Conservation (phyloP, 2,329 filamentous ascomycete genomes). For the Penicillium digitatum region DNA sequence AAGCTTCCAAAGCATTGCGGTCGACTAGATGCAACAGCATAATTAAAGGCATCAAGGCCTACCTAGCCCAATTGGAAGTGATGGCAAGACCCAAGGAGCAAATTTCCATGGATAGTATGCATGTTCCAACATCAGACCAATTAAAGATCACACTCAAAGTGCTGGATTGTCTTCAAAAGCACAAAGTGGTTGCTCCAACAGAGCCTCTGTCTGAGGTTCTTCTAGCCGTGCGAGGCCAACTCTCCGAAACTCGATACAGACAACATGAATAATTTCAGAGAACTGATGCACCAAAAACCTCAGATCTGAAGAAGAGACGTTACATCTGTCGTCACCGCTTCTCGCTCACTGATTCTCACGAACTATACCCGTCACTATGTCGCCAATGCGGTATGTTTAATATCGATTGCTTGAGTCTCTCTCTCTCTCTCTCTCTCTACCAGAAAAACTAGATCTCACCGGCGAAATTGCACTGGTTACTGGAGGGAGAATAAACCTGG, state of each 20-base stretch:
- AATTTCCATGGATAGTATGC: background rate
- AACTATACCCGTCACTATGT: conserved; percentile 32
- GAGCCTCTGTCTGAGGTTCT: conserved; percentile 10
- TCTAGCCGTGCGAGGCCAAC: conserved; percentile 6
- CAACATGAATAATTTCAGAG: background rate
- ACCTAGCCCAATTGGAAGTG: conserved; percentile 16
- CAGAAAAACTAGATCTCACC: conserved; percentile 24
- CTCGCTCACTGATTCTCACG: conserved; percentile 11
- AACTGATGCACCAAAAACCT: background rate
- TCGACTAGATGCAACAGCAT: conserved; percentile 16
- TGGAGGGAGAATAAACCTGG: conserved; percentile 36
- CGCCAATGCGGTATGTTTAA: conserved; percentile 37
- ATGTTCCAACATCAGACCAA: conserved; percentile 13
- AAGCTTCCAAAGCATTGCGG: conserved; percentile 8
- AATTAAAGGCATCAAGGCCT: conserved; percentile 16
- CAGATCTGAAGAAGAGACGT: conserved; percentile 18
- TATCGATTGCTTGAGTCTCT: conserved; percentile 25
- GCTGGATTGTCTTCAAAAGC: conserved; percentile 17
- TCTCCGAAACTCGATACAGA: conserved; percentile 2
- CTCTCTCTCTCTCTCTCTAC: conserved; percentile 30
- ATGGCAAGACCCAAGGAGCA: background rate
- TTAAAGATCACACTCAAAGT: conserved; percentile 18
- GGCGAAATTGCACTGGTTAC: conserved; percentile 35
- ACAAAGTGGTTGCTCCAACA: conserved; percentile 5
- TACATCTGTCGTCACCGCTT: conserved; percentile 34